Evolutionary conservation across 2,329 filamentous ascomycete species (phyloP), one percentile per base, ranked within the genome.

Genomic region (Xylariaceae sp.): DNA sequence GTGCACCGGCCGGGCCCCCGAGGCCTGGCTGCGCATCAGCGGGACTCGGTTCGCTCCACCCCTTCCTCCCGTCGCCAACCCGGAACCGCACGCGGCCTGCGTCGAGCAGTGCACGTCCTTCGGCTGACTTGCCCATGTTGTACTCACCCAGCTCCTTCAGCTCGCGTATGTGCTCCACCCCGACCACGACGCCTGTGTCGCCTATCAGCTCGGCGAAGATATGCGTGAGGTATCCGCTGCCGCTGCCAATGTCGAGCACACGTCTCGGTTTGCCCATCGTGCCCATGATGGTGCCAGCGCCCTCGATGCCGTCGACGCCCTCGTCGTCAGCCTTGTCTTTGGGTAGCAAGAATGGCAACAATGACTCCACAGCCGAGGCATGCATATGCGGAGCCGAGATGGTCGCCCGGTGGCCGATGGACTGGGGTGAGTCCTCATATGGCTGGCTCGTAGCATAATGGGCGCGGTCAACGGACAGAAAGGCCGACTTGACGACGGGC

Each of bases 161-260:
- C 44, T 73, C 74, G 9, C 62, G 56, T 43, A 91, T 87, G 60
- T 91, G 87, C 58, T 91, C 87, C 16, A 91, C 65, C 0, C 87
- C 87, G 11, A 90, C 74, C 0, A 90, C 81, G 0, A 71, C 60
- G 3, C 57, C 72, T 3, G 51, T 50, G 4, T 58, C 62, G 3
- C 76, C 80, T 1, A 85, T 83, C 0, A 95, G 72, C 59, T 91
- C 86, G 0, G 89, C 90, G 7, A 97, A 66, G 0, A 96, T 81
- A 55, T 94, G 89, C 4, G 89, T 95, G 11, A 98, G 70, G 59
- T 96, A 97, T 0, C 87, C 87, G 2, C 79, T 85, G 0, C 87
- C 87, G 35, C 79, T 84, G 2, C 87, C 87, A 44, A 91, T 75
- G 55, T 91, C 87, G 2, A 91, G 72, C 1, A 88, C 71, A 51